A percentile compares a stretch with the other conserved stretches of the same genome.
These are phyloP conservation scores for Rutidosis leptorrhynchoides DNA, from an alignment of 129 eudicot species.

Conservation along the genomic window DNA sequence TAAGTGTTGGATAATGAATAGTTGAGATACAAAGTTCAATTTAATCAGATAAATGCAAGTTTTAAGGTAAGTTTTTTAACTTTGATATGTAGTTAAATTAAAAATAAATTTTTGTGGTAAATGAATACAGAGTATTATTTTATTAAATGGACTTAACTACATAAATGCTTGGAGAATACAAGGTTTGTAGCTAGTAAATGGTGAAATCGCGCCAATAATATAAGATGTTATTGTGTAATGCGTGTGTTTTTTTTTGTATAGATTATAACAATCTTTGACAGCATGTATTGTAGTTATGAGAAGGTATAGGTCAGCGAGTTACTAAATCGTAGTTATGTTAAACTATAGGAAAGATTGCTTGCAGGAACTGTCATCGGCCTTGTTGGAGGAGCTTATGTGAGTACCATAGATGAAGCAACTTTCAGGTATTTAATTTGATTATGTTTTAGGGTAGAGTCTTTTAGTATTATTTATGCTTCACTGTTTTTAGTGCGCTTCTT, in stretches of 20 bases:
- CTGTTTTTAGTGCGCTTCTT: slow-evolving; percentile 14
- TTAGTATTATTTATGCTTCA: not conserved
- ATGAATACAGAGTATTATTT: no score
- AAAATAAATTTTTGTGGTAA: no score
- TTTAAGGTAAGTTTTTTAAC: not conserved
- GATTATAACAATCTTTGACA: not conserved
- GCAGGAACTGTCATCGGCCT: slow-evolving; percentile 69
- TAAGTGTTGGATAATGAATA: not conserved
- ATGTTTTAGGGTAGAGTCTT: slow-evolving; percentile 9
- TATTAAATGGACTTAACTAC: not conserved
- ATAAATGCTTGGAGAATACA: not conserved
- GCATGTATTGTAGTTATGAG: not conserved
- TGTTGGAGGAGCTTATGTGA: slow-evolving; percentile 91
- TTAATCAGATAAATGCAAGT: not conserved
- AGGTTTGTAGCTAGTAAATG: not conserved
- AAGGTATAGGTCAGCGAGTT: not conserved
- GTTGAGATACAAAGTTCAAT: not conserved
- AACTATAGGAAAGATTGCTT: slow-evolving; percentile 62
- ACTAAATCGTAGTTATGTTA: slow-evolving; percentile 11
- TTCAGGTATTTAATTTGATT: slow-evolving; percentile 57
- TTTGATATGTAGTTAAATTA: no score
- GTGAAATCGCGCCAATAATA: not conserved
- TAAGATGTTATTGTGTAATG: not conserved
- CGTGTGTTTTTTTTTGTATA: not conserved
- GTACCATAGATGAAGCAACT: slow-evolving; percentile 90